These are phyloP conservation scores for Xylariales sp. DNA, from an alignment of 2,329 filamentous ascomycete species.

Conservation along the genomic window DNA sequence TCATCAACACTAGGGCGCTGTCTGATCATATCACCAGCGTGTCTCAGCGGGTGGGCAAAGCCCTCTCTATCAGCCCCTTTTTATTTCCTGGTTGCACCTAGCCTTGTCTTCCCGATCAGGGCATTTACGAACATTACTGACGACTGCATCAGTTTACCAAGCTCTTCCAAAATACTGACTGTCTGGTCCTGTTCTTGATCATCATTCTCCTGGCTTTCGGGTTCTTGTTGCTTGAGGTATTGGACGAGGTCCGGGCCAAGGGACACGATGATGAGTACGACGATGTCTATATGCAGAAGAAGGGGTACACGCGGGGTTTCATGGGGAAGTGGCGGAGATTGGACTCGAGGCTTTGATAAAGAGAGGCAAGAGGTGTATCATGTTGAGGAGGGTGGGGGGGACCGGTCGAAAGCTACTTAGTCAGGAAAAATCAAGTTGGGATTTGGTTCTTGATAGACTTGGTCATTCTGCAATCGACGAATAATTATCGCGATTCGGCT, in stretches of 20 bases:
- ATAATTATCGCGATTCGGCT: no score
- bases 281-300: not conserved
- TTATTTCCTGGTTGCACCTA: not conserved
- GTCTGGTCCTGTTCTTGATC: constrained; percentile 1
- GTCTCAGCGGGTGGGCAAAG: no score
- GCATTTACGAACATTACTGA: no score
- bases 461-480: no score
- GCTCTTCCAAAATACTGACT: not conserved
- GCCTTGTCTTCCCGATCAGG: not conserved
- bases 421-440: not conserved
- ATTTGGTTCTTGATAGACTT: no score
- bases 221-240: constrained; percentile 4
- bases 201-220: constrained; percentile 2
- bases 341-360: constrained; percentile 1
- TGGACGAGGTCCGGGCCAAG: constrained; percentile 1
- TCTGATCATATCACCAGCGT: no score
- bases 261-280: not conserved
- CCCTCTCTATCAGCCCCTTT: not conserved
- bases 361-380: not conserved
- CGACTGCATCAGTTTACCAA: constrained; percentile 5
- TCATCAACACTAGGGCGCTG: no score
- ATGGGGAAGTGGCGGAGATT: not conserved
- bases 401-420: not conserved
- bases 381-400: not conserved
- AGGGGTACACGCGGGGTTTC: not conserved